phyloP scores from a whole-genome alignment of 495 filamentous ascomycete species.

The Penicillium longicatenatum region DNA sequence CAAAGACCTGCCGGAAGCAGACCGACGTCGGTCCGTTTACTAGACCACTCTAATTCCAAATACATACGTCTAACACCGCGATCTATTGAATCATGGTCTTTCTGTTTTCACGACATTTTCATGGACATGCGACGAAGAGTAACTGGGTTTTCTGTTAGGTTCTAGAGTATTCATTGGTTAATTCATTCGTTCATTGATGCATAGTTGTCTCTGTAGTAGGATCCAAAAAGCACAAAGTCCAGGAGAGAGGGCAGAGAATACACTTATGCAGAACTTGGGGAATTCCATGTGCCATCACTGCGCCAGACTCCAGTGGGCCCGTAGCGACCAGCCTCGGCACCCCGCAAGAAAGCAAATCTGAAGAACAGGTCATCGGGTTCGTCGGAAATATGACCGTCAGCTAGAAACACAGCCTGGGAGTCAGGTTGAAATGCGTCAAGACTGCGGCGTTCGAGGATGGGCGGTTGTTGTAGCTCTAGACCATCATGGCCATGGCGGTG shows the following conservation, averaged over 20 bases:
- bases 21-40: slow-evolving; percentile 76
- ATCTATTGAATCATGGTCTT: slow-evolving; percentile 35
- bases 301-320: slow-evolving; percentile 81
- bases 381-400: slow-evolving; percentile 39
- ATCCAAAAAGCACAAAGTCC: background rate
- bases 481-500: slow-evolving; percentile 48
- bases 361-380: slow-evolving; percentile 70
- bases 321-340: slow-evolving; percentile 70
- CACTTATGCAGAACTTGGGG: slow-evolving; percentile 25
- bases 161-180: too few species aligned
- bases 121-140: background rate
- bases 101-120: too few species aligned
- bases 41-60: slow-evolving; percentile 60
- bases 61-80: slow-evolving; percentile 57
- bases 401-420: slow-evolving; percentile 27
- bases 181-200: background rate
- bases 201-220: background rate
- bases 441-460: slow-evolving; percentile 22
- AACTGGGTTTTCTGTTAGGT: background rate
- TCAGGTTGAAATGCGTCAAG: slow-evolving; percentile 13
- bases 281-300: slow-evolving; percentile 66
- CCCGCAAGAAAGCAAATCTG: slow-evolving; percentile 78
- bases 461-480: slow-evolving; percentile 34
- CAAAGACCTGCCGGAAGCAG: slow-evolving; percentile 91
- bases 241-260: background rate